Percentiles rank a stretch among this genome's conserved stretches.
phyloP scores from a whole-genome alignment of 1,284 basidiomycete genomes.

The Xerocomus amazonicus region DNA sequence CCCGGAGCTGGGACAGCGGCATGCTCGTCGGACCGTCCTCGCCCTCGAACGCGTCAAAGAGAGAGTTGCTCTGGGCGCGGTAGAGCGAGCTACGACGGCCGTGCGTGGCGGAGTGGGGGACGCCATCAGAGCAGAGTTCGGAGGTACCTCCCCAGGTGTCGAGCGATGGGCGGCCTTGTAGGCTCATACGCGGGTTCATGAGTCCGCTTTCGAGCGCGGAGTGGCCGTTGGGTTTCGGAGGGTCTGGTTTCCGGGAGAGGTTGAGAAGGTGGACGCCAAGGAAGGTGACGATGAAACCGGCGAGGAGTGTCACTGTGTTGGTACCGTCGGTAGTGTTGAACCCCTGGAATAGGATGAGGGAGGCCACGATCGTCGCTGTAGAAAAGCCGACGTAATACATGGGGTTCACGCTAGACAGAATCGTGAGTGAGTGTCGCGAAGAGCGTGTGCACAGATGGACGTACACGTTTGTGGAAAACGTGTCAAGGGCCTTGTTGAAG shows the following conservation, averaged over 20 bases:
- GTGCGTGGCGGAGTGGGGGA: conserved; percentile 37
- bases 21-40: conserved; percentile 19
- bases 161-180: conserved; percentile 65
- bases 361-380: conserved; percentile 92
- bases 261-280: conserved; percentile 91
- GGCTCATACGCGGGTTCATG: conserved; percentile 70
- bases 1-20: conserved; percentile 42
- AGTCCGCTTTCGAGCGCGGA: conserved; percentile 65
- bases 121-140: conserved; percentile 32
- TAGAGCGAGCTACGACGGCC: conserved; percentile 55
- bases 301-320: conserved; percentile 81
- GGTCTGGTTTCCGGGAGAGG: conserved; percentile 68
- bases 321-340: conserved; percentile 87
- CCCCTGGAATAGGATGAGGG: conserved; percentile 94
- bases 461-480: conserved; percentile 96
- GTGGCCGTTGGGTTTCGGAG: conserved; percentile 40
- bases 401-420: conserved; percentile 73
- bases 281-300: conserved; percentile 88
- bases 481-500: conserved; percentile 98
- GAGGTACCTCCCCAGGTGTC: conserved; percentile 64
- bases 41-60: conserved; percentile 62
- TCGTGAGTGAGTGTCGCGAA: conserved; percentile 9
- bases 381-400: conserved; percentile 99
- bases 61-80: conserved; percentile 53
- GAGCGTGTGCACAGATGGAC: conserved; percentile 32